Conservation (phyloP, 169 alveolate species). For the Cryptosporidium xiaoi region DNA sequence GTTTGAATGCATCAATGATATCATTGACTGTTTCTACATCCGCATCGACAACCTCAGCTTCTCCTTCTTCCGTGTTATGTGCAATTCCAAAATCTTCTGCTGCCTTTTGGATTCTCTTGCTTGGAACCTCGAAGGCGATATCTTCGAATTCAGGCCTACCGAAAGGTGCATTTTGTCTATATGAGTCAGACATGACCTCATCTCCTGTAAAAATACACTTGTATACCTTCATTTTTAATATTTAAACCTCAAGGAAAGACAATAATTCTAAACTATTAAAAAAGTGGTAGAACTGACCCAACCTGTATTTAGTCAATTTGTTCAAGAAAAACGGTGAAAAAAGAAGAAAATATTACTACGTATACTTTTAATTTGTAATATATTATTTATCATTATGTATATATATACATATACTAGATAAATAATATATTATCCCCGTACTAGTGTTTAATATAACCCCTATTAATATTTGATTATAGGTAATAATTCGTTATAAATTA, state of each 20-base stretch:
- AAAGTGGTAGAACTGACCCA: too few relatives aligned
- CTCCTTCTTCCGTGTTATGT: slow-evolving; percentile 90
- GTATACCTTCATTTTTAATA: slow-evolving; percentile 81
- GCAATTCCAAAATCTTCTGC: slow-evolving; percentile 91
- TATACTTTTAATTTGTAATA: too few relatives aligned
- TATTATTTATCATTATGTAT: too few relatives aligned
- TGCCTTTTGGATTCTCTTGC: slow-evolving; percentile 88
- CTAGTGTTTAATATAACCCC: too few relatives aligned
- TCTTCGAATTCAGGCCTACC: slow-evolving; percentile 83
- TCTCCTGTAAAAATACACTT: slow-evolving; percentile 90
- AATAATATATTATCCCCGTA: too few relatives aligned
- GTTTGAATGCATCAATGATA: slow-evolving; percentile 90
- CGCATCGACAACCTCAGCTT: slow-evolving; percentile 83
- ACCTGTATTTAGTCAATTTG: too few relatives aligned
- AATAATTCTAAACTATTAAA: too few relatives aligned
- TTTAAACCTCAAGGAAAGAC: background rate
- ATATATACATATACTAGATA: too few relatives aligned
- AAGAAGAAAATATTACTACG: too few relatives aligned
- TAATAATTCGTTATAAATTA: too few relatives aligned
- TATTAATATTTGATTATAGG: too few relatives aligned
- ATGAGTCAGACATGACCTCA: slow-evolving; percentile 92
- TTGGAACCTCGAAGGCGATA: slow-evolving; percentile 90
- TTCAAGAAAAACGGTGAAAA: too few relatives aligned
- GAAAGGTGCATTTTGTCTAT: slow-evolving; percentile 87
- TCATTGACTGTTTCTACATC: slow-evolving; percentile 90